phyloP scores from a whole-genome alignment of 148 eudicot genomes.

The Persicaria maculosa region DNA sequence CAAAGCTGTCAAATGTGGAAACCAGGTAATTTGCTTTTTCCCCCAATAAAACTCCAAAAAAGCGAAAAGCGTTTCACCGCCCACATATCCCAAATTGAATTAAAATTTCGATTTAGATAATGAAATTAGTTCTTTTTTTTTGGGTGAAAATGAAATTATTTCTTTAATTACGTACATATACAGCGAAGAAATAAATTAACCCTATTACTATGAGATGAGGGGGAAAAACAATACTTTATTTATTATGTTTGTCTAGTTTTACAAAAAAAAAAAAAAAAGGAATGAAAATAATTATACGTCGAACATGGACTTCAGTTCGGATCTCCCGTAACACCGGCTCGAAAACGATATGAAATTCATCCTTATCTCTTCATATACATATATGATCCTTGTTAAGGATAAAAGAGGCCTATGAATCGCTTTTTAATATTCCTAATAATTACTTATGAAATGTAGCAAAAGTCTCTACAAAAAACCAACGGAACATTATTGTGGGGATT shows the following conservation, averaged over 20 bases:
- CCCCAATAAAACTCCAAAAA: background rate
- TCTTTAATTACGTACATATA: too few species aligned
- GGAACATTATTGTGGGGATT: background rate
- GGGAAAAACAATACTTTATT: too few species aligned
- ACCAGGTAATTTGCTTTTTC: too few species aligned
- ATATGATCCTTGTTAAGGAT: background rate
- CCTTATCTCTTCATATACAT: constrained; percentile 3
- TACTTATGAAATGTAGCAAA: background rate
- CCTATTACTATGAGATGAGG: too few species aligned
- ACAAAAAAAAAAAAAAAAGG: too few species aligned
- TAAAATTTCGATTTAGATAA: background rate
- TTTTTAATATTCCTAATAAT: background rate
- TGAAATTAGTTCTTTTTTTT: background rate
- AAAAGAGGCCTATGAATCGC: constrained; percentile 6
- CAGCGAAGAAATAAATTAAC: too few species aligned
- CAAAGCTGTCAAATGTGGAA: background rate
- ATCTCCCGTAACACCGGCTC: too few species aligned
- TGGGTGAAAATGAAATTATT: too few species aligned
- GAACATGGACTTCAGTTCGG: too few species aligned
- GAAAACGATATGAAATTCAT: background rate
- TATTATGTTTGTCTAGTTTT: too few species aligned
- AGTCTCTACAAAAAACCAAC: background rate
- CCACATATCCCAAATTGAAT: background rate
- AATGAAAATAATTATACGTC: too few species aligned
- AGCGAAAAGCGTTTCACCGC: background rate